Evolutionary conservation across 805 yeast genomes (phyloP).

Genomic region (Isabelozyma pseudorhagii): DNA sequence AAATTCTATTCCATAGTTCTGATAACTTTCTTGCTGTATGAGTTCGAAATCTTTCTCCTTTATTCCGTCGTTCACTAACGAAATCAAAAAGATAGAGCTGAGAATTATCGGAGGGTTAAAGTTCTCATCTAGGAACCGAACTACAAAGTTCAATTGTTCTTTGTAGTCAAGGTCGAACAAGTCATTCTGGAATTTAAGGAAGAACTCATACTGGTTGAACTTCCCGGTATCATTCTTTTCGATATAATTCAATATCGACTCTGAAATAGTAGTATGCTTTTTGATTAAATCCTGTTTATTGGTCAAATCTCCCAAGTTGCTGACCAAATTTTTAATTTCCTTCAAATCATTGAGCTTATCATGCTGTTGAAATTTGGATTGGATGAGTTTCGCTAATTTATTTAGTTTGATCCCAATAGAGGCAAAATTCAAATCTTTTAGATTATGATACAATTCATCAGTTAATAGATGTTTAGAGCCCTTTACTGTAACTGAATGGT

Average conservation of each 20-base stretch:
- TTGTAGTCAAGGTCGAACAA: constrained; percentile 46
- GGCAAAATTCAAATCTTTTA: constrained; percentile 73
- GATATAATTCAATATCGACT: constrained; percentile 51
- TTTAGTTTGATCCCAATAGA: constrained; percentile 74
- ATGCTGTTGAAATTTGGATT: constrained; percentile 48
- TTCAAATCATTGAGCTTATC: constrained; percentile 16
- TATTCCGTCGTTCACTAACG: constrained; percentile 67
- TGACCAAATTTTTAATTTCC: constrained; percentile 71
- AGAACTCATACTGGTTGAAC: constrained; percentile 38
- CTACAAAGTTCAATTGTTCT: constrained; percentile 20
- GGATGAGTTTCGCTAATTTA: constrained; percentile 65
- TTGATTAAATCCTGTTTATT: constrained; percentile 64
- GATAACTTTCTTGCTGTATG: constrained; percentile 54
- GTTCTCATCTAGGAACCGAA: constrained; percentile 39
- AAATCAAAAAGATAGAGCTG: constrained; percentile 53
- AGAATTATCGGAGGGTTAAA: constrained; percentile 43
- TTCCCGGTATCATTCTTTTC: constrained; percentile 15
- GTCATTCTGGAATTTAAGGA: constrained; percentile 67
- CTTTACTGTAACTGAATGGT: constrained; percentile 20
- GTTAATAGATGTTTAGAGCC: constrained; percentile 22
- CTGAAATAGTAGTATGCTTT: constrained; percentile 74
- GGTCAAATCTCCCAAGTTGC: constrained; percentile 64
- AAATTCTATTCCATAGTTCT: constrained; percentile 61
- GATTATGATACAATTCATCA: constrained; percentile 48
- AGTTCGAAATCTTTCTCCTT: constrained; percentile 57